Conservation (phyloP, 495 filamentous ascomycete species). For the Trichocladium uniseriatum region DNA sequence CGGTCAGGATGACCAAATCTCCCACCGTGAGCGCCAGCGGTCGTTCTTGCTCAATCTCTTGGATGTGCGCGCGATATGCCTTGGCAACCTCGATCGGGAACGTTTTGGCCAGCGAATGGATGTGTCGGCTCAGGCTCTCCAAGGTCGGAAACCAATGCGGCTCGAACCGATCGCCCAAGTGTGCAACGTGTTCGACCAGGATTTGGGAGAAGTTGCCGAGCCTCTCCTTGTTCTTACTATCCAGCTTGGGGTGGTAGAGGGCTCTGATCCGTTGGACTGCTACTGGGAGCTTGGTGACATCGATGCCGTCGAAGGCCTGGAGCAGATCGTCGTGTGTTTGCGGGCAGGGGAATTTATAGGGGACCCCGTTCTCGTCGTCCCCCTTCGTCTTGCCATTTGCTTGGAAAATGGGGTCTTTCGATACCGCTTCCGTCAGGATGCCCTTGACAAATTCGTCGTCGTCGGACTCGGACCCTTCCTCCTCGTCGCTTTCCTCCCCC, state of each 20-base stretch:
- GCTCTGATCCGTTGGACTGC: constrained; percentile 84
- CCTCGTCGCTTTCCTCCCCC: constrained; percentile 42
- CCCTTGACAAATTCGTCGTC: constrained; percentile 59
- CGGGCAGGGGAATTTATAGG: constrained; percentile 80
- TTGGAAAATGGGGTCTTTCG: constrained; percentile 36
- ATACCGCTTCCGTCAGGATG: constrained; percentile 46
- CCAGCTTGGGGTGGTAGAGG: constrained; percentile 80
- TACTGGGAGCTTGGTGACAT: constrained; percentile 56
- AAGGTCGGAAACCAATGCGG: constrained; percentile 31
- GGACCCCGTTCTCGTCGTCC: constrained; percentile 45
- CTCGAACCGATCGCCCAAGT: constrained; percentile 45
- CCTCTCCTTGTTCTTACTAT: constrained; percentile 72
- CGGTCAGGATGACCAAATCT: constrained; percentile 73
- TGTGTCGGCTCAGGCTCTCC: constrained; percentile 35
- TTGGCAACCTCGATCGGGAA: constrained; percentile 67
- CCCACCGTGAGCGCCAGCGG: constrained; percentile 55
- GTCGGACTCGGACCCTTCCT: constrained; percentile 20
- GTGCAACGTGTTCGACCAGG: constrained; percentile 69
- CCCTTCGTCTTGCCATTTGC: constrained; percentile 20
- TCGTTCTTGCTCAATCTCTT: constrained; percentile 50
- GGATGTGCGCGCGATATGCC: constrained; percentile 65
- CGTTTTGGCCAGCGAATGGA: constrained; percentile 65
- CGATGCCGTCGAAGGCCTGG: constrained; percentile 48
- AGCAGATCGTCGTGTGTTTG: constrained; percentile 65
- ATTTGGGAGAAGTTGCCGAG: constrained; percentile 63